Evolutionary conservation across 257 asterid species (phyloP), one percentile per base, ranked within the genome.

Genomic region (Linaria vulgaris): DNA sequence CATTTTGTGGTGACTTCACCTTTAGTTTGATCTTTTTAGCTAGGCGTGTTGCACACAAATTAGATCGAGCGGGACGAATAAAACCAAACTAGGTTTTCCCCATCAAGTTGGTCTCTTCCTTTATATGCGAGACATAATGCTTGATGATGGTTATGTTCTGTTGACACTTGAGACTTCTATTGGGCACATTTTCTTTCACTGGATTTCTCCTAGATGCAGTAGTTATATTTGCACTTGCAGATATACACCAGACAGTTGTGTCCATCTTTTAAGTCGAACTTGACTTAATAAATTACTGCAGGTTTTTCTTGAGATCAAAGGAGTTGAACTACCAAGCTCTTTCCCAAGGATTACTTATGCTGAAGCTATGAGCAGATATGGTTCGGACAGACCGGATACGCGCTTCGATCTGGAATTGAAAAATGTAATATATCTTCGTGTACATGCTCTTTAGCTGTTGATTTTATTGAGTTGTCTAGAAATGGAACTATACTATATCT

Each of bases 271-370:
- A 46, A 51, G 8, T 43, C 22, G 59, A 31, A 46, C 57, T 65
- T 67, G 61, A 48, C 63, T 76, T 59, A 12, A 53, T 63, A 21
- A 22, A 19, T 41, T 56, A 9, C 69, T 80, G 71, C 94, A 94
- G 99, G 94, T 90, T 50, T 87, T 94, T 69, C 80, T 74, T 49
- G 97, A 87, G 78, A 75, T 90, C 73, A 84, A 78, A 72, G 97
- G 96, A 30, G 77, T 85, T 71, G 89, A 87, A 78, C 79, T 94
- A 61, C 99, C 97, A 56, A 84, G 78, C 53, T 95, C 95, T 63
- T 85, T 94, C 58, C 97, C 95, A 55, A 87, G 99, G 83, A 80
- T 94, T 66, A 87, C 99, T 15, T 94, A 87, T 75, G 80, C 90
- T 56, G 95, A 90, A 85, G 95, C 95, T 68, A 85, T 86, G 92